These are phyloP conservation scores for Fraxinus anomala DNA, from an alignment of 257 asterid species.

Conservation along the genomic window DNA sequence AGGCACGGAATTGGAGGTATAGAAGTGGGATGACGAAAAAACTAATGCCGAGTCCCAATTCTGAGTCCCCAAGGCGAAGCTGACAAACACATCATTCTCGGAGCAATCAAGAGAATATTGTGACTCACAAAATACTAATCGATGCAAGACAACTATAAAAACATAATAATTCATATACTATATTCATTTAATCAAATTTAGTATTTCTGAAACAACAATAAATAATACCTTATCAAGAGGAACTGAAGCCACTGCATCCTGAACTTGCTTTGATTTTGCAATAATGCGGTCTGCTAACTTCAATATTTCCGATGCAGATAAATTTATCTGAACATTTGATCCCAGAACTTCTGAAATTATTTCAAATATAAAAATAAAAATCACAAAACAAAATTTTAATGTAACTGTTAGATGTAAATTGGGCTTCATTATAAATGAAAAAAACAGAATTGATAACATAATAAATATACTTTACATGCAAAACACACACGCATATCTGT, in stretches of 20 bases:
- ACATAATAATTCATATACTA: background rate
- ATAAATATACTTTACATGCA: background rate
- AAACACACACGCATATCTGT: background rate
- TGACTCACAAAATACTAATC: slow-evolving; percentile 1
- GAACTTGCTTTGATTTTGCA: slow-evolving; percentile 69
- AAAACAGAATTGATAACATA: background rate
- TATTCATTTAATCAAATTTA: background rate
- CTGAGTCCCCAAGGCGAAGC: background rate
- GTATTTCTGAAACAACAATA: background rate
- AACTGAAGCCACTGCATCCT: slow-evolving; percentile 83
- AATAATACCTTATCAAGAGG: slow-evolving; percentile 74
- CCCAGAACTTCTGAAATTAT: slow-evolving; percentile 63
- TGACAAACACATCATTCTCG: slow-evolving; percentile 3
- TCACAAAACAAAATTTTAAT: background rate
- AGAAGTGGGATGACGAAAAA: background rate
- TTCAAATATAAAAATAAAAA: slow-evolving; percentile 9
- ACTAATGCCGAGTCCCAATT: background rate
- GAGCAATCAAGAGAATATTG: slow-evolving; percentile 12
- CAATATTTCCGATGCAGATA: slow-evolving; percentile 75
- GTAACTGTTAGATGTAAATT: slow-evolving; percentile 7
- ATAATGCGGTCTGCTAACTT: slow-evolving; percentile 70
- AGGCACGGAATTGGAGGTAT: background rate
- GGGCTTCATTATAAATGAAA: slow-evolving; percentile 5
- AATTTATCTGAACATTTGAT: slow-evolving; percentile 51
- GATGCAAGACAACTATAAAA: slow-evolving; percentile 2